Evolutionary conservation across 139 green algal species (phyloP), one percentile per base, ranked within the genome.

Genomic region (Penium margaritaceum): DNA sequence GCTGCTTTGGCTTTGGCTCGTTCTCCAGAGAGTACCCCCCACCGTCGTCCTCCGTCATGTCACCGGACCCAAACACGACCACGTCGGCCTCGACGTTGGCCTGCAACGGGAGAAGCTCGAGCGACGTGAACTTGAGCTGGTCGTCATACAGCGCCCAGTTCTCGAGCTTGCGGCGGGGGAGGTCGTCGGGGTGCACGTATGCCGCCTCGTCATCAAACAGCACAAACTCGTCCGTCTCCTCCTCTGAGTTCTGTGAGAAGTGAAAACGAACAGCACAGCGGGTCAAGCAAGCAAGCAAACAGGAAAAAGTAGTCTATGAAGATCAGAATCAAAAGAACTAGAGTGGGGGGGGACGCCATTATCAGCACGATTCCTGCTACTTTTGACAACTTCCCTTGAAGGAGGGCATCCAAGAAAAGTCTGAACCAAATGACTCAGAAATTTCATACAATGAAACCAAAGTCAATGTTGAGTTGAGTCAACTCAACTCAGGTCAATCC

Each of bases 31-130:
- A 95, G 67, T 92, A 90, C 5, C 34, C 70, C 14, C 68, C 47
- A 0, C 83, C 88, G n/a, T 90, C 85, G 30, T 95, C 90, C 47
- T 92, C 87, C 21, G 84, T 80, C 54, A 95, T 88, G 36, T 85
- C 58, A 4, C 88, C 88, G 17, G 91, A 94, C 24, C 85, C 89
- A 78, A 89, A 96, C 27, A 96, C 76, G 62, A 91, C 88, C 19
- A 93, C 84, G 57, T 96, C 88, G 2, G 87, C 76, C 60, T 95
- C 86, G 37, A 97, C 78, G 1, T 87, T 88, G 12, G 67, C 72
- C 84, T 86, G 89, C 89, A 95, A 91, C 57, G 92, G 92, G 62
- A 97, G 81, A 80, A 97, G 80, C 85, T 97, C 92, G 39, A 97
- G 83, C 30, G 84, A 84, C 21, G 70, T 46, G 27, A 85, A 33